These are phyloP conservation scores for Viola odorata DNA, from an alignment of 345 rosid species.

Conservation along the genomic window DNA sequence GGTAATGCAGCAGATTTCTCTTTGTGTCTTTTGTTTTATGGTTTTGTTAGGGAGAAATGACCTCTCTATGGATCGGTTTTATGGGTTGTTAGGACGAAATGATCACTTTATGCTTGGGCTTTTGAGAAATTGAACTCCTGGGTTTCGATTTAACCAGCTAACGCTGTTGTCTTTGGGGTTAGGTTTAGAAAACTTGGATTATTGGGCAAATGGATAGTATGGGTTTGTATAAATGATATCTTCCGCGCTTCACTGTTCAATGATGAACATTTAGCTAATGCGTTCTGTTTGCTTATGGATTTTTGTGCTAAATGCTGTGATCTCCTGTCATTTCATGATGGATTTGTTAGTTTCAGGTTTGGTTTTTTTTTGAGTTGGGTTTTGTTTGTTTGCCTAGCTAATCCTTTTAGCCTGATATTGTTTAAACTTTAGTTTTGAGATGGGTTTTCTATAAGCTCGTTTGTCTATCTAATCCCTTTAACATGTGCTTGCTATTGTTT, in stretches of 20 bases:
- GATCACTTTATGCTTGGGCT: no score
- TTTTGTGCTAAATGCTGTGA: background rate
- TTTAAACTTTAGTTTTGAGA: conserved; percentile 1
- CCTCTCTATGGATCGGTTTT: no score
- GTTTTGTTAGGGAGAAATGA: background rate
- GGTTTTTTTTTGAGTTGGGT: background rate
- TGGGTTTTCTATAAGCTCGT: background rate
- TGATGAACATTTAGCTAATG: no score
- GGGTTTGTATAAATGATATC: no score
- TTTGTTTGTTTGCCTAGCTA: background rate
- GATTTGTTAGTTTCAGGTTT: background rate
- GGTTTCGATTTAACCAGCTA: no score
- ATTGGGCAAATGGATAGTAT: no score
- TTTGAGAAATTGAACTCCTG: no score
- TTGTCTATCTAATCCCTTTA: background rate
- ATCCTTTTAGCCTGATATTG: background rate
- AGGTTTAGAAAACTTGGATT: no score
- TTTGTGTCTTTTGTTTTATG: conserved; percentile 5
- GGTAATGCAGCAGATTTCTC: conserved; percentile 27
- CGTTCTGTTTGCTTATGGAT: no score
- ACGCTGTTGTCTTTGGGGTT: no score
- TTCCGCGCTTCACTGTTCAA: no score
- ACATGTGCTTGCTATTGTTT: background rate
- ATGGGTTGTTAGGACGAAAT: no score
- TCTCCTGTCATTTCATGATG: background rate